A percentile compares a stretch with the other conserved stretches of the same genome.
These are phyloP conservation scores for Xylariaceae sp. DNA, from an alignment of 2,329 filamentous ascomycete genomes.

Conservation along the genomic window DNA sequence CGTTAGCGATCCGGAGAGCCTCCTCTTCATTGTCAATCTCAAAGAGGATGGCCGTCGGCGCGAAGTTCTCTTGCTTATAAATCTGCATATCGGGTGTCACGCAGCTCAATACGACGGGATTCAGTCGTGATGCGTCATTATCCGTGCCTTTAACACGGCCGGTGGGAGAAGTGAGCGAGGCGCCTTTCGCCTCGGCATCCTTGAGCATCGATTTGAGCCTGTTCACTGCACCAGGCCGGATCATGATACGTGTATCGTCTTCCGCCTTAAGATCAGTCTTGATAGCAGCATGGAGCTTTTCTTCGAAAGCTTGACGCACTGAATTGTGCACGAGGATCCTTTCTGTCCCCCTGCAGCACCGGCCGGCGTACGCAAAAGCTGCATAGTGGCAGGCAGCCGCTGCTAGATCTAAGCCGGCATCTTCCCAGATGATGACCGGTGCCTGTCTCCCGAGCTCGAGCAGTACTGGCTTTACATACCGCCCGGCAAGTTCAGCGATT, in stretches of 20 bases:
- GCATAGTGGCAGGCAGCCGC: constrained; percentile 65
- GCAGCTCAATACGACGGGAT: constrained; percentile 55
- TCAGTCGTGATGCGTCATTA: constrained; percentile 36
- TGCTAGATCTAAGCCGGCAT: constrained; percentile 70
- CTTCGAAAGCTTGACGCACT: constrained; percentile 42
- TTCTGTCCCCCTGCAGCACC: constrained; percentile 88
- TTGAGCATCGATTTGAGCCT: constrained; percentile 56
- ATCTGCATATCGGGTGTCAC: constrained; percentile 63
- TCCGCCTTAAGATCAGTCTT: constrained; percentile 48
- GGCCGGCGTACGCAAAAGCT: constrained; percentile 68
- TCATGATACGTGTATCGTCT: constrained; percentile 63
- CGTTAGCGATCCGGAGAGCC: constrained; percentile 60
- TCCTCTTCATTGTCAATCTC: constrained; percentile 58
- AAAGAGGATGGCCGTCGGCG: constrained; percentile 57
- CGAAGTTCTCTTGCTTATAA: constrained; percentile 63
- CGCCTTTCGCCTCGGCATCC: constrained; percentile 8
- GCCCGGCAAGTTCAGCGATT: constrained; percentile 64
- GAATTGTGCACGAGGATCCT: constrained; percentile 57
- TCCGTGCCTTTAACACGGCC: not conserved
- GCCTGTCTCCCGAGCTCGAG: constrained; percentile 83
- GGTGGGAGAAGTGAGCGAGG: constrained; percentile 42
- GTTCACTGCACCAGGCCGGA: constrained; percentile 60
- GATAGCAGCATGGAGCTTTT: constrained; percentile 38
- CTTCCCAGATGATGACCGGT: constrained; percentile 71
- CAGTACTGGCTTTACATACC: constrained; percentile 72